Percentiles rank a stretch among this genome's conserved stretches.
phyloP scores from a whole-genome alignment of 2,329 filamentous ascomycete genomes.

The Neophaeococcomyces mojaviensis region DNA sequence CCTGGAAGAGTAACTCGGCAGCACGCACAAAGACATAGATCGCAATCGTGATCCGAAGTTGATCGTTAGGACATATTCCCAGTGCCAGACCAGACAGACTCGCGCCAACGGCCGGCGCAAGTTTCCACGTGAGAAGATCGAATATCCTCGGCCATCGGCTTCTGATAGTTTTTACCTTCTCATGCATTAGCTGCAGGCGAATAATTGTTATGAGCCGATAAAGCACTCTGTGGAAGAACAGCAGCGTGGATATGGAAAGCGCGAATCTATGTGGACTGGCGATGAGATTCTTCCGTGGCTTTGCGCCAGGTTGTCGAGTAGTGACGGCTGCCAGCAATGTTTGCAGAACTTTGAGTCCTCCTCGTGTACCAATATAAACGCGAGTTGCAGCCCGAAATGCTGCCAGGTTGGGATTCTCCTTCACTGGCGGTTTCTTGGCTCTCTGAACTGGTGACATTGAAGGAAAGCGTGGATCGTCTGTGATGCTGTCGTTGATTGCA shows the following conservation, averaged over 20 bases:
- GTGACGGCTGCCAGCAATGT: slow-evolving; percentile 16
- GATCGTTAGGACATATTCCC: slow-evolving; percentile 63
- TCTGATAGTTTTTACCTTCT: slow-evolving; percentile 74
- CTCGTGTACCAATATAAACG: slow-evolving; percentile 58
- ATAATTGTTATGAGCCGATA: slow-evolving; percentile 82
- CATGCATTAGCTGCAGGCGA: slow-evolving; percentile 67
- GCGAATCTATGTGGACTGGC: slow-evolving; percentile 67
- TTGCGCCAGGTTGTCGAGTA: slow-evolving; percentile 25
- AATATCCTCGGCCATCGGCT: slow-evolving; percentile 72
- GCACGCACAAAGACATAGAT: slow-evolving; percentile 76
- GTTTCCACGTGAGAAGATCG: slow-evolving; percentile 67
- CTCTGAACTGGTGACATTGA: slow-evolving; percentile 3
- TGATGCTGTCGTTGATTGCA: slow-evolving; percentile 8
- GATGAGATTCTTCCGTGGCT: slow-evolving; percentile 34
- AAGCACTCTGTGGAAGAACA: slow-evolving; percentile 80
- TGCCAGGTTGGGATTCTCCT: slow-evolving; percentile 61
- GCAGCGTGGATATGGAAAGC: slow-evolving; percentile 72
- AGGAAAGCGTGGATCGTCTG: slow-evolving; percentile 6
- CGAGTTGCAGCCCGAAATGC: slow-evolving; percentile 64
- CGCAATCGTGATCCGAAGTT: slow-evolving; percentile 68
- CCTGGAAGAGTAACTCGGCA: slow-evolving; percentile 80
- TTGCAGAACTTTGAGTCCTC: slow-evolving; percentile 50
- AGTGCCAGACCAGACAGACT: slow-evolving; percentile 78
- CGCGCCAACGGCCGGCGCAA: slow-evolving; percentile 84
- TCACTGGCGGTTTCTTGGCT: background rate